These are phyloP conservation scores for Globisporangium recalcitrans DNA, from an alignment of 352 stramenopile species.

Conservation along the genomic window DNA sequence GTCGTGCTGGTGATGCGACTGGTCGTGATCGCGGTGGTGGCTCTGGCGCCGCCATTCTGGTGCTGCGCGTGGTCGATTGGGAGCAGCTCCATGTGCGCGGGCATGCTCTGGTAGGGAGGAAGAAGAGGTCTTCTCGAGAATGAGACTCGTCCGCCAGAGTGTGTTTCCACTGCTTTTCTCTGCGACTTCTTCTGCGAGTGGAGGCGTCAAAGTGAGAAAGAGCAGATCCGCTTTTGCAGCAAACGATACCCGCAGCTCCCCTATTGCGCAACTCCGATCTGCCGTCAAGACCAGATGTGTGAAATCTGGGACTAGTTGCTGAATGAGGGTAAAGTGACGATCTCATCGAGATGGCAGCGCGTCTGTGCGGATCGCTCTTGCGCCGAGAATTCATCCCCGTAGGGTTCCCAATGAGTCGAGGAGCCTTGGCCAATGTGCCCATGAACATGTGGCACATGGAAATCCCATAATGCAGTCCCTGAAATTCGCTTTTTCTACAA, in stretches of 20 bases:
- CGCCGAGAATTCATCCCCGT: not conserved
- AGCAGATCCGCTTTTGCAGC: not conserved
- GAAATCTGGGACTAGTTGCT: not conserved
- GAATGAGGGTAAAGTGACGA: not conserved
- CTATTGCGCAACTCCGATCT: not conserved
- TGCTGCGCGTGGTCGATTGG: slow-evolving; percentile 5
- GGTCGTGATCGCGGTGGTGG: slow-evolving; percentile 8
- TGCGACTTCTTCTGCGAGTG: not conserved
- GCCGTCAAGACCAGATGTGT: not conserved
- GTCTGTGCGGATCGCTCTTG: not conserved
- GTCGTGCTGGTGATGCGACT: slow-evolving; percentile 1
- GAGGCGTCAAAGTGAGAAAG: not conserved
- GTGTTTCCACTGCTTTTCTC: slow-evolving; percentile 9
- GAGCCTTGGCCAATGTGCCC: too few relatives aligned
- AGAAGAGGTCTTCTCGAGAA: not conserved
- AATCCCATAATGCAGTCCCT: not conserved
- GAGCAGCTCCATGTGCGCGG: slow-evolving; percentile 9
- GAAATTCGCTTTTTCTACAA: not conserved
- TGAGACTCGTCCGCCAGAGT: not conserved
- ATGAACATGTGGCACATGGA: not conserved
- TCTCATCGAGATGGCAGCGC: too few relatives aligned
- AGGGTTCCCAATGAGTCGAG: too few relatives aligned
- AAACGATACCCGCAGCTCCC: not conserved
- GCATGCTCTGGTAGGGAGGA: not conserved
- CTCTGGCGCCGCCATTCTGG: not conserved